Percentiles rank a stretch among this genome's conserved stretches.
phyloP scores from a whole-genome alignment of 352 stramenopile genomes.

The Pythium graminicola region DNA sequence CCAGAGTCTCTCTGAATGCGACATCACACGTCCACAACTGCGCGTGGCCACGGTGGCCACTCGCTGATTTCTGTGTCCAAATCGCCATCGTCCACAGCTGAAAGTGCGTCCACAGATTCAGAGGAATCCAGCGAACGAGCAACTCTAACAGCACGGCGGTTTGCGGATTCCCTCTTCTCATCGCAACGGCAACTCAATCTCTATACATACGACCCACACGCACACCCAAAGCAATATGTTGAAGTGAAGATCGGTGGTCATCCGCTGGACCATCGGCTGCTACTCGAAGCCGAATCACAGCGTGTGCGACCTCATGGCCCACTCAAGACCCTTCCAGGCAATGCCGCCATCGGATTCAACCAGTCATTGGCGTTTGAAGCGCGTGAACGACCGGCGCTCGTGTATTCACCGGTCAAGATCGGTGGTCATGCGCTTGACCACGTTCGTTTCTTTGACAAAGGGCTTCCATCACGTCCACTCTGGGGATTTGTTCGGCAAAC shows the following conservation, averaged over 20 bases:
- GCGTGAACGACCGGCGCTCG: slow-evolving; percentile 33
- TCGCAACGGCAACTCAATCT: slow-evolving; percentile 41
- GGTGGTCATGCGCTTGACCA: slow-evolving; percentile 72
- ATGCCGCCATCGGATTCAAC: slow-evolving; percentile 6
- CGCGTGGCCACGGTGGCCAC: background rate
- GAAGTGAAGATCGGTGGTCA: slow-evolving; percentile 80
- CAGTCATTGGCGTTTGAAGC: slow-evolving; percentile 36
- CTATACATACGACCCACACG: slow-evolving; percentile 40
- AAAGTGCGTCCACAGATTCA: background rate
- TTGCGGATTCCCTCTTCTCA: slow-evolving; percentile 5
- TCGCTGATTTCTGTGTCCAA: background rate
- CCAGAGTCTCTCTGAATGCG: background rate
- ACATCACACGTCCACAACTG: background rate
- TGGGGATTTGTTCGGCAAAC: slow-evolving; percentile 25
- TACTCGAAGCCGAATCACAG: slow-evolving; percentile 22
- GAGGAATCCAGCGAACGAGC: background rate
- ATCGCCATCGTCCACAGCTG: background rate
- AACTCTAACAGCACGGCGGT: background rate
- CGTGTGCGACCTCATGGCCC: slow-evolving; percentile 7
- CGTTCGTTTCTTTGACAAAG: slow-evolving; percentile 57
- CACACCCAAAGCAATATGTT: slow-evolving; percentile 24
- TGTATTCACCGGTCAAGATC: slow-evolving; percentile 67
- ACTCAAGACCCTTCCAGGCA: slow-evolving; percentile 8
- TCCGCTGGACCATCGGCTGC: slow-evolving; percentile 46
- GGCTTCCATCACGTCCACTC: slow-evolving; percentile 50